Evolutionary conservation across 768 basidiomycete genomes (phyloP).

Genomic region (Vishniacozyma victoriae): DNA sequence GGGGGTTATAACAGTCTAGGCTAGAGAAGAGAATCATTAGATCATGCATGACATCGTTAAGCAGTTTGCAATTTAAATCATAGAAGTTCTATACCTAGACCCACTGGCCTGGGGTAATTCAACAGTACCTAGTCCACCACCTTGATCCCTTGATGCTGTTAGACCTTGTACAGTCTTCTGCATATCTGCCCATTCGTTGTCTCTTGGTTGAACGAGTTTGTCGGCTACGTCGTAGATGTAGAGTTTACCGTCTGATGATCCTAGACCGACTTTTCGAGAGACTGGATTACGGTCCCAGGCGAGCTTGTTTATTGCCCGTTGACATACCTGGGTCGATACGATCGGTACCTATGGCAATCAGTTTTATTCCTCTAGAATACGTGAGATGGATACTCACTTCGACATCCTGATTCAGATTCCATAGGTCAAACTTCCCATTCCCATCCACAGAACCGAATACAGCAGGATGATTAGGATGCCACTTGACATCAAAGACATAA

Average conservation of each 20-base stretch:
- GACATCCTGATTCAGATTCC: constrained; percentile 95
- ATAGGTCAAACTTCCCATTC: constrained; percentile 88
- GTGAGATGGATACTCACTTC: constrained; percentile 60
- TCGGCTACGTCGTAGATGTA: constrained; percentile 96
- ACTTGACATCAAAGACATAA: constrained; percentile 96
- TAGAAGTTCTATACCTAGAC: neutral
- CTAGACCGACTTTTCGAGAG: constrained; percentile 72
- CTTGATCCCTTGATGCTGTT: constrained; percentile 8
- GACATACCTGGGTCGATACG: constrained; percentile 71
- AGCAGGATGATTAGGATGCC: constrained; percentile 95
- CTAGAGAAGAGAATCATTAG: neutral
- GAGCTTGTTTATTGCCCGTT: constrained; percentile 86
- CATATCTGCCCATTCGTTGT: constrained; percentile 89
- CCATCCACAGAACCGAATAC: constrained; percentile 91
- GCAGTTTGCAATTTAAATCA: neutral
- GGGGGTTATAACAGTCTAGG: constrained; percentile 38
- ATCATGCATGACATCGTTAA: neutral
- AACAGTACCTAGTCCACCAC: neutral
- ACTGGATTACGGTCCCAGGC: constrained; percentile 85
- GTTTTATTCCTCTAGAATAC: neutral
- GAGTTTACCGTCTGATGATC: constrained; percentile 83
- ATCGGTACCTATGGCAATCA: constrained; percentile 66
- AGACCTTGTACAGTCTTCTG: constrained; percentile 78
- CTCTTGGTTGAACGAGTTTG: constrained; percentile 68
- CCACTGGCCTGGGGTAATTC: neutral